Evolutionary conservation across 768 basidiomycete species (phyloP).

Genomic region (Saitozyma podzolica): DNA sequence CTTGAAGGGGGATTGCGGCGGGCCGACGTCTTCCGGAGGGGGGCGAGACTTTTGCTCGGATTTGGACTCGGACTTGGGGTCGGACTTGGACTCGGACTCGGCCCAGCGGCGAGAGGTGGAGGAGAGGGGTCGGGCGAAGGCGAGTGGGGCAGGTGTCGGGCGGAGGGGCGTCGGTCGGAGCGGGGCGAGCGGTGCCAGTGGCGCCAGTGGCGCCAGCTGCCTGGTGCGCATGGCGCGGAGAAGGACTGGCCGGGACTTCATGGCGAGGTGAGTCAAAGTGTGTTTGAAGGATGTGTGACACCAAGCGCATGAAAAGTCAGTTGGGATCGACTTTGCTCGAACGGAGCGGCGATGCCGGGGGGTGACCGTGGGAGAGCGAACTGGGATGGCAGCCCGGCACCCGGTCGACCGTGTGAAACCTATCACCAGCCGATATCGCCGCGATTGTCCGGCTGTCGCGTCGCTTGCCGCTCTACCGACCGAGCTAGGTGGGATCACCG

Average conservation of each 20-base stretch:
- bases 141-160: constrained; percentile 11
- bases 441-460: no score
- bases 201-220: constrained; percentile 11
- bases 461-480: no score
- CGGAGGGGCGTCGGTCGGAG: not conserved
- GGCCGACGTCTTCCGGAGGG: constrained; percentile 24
- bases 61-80: constrained; percentile 8
- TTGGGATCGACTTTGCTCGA: not conserved
- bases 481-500: no score
- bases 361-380: not conserved
- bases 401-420: not conserved
- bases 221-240: constrained; percentile 21
- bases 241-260: constrained; percentile 38
- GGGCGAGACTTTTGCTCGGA: constrained; percentile 14
- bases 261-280: constrained; percentile 5
- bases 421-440: not conserved
- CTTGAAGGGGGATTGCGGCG: constrained; percentile 78
- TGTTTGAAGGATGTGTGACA: not conserved
- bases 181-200: constrained; percentile 5
- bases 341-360: not conserved
- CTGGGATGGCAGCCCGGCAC: not conserved
- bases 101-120: constrained; percentile 1
- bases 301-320: not conserved
- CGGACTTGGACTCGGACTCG: constrained; percentile 6
- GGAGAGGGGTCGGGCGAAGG: constrained; percentile 17